Conservation (phyloP, 2,329 filamentous ascomycete species). For the Colletotrichum sp. region DNA sequence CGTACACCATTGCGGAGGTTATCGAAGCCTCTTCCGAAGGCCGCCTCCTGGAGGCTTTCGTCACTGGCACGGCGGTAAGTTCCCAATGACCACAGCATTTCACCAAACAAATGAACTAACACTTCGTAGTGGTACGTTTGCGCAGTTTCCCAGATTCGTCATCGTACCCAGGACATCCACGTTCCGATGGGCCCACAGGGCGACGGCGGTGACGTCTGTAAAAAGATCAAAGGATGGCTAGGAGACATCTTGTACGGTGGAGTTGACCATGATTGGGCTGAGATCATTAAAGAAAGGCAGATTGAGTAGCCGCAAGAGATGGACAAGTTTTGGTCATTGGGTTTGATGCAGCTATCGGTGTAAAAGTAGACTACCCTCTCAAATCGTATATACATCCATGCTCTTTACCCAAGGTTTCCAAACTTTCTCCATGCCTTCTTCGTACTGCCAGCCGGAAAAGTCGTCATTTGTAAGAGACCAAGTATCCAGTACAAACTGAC, state of each 20-base stretch:
- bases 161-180: background rate
- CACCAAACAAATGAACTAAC: too few species aligned
- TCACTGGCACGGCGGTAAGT: background rate
- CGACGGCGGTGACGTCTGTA: background rate
- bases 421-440: constrained; percentile 48
- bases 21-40: background rate
- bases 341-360: background rate
- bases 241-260: background rate
- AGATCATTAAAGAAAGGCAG: background rate
- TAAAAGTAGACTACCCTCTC: background rate
- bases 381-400: constrained; percentile 30
- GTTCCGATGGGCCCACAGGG: background rate
- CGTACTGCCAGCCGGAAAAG: constrained; percentile 51
- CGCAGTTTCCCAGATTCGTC: background rate
- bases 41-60: background rate
- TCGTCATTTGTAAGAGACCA: constrained; percentile 40
- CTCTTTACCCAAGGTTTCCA: constrained; percentile 54
- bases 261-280: background rate
- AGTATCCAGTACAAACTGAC: background rate
- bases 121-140: background rate
- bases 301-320: background rate
- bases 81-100: background rate
- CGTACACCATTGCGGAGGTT: background rate
- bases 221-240: background rate
- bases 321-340: rapidly evolving